A percentile compares a stretch with the other conserved stretches of the same genome.
Conservation (phyloP, 2,329 filamentous ascomycete species). For the Tolypocladium album region DNA sequence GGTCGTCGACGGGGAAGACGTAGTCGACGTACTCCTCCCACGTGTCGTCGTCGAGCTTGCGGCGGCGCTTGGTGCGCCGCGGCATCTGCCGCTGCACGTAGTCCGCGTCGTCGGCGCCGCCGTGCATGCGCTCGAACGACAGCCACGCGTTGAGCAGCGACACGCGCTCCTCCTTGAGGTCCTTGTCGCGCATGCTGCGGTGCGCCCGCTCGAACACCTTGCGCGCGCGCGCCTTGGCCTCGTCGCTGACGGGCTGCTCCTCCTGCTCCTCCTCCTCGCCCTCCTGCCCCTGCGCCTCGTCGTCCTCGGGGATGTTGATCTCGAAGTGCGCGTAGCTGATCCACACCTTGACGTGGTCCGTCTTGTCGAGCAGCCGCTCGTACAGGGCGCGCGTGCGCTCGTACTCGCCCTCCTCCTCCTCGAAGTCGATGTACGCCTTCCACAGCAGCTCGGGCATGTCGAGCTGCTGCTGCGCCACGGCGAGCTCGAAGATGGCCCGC, state of each 20-base stretch:
- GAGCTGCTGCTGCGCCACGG: conserved; percentile 67
- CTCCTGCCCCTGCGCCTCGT: conserved; percentile 29
- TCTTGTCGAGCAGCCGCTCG: conserved; percentile 84
- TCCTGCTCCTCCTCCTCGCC: conserved; percentile 49
- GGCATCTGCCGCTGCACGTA: conserved; percentile 91
- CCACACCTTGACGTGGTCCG: conserved; percentile 99
- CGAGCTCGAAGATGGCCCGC: conserved; percentile 85
- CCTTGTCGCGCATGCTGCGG: conserved; percentile 76
- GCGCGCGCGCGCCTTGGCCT: conserved; percentile 73
- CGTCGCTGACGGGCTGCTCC: conserved; percentile 64
- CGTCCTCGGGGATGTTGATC: conserved; percentile 78
- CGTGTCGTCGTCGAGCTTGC: conserved; percentile 81
- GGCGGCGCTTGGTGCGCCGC: conserved; percentile 80
- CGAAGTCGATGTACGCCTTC: conserved; percentile 98
- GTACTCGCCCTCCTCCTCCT: conserved; percentile 91
- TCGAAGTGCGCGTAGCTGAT: conserved; percentile 98
- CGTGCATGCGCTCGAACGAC: conserved; percentile 81
- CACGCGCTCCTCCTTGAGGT: conserved; percentile 90
- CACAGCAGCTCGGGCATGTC: conserved; percentile 98
- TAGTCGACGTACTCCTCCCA: conserved; percentile 97
- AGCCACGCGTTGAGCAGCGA: conserved; percentile 86
- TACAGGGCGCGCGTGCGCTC: conserved; percentile 73
- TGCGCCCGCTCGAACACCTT: conserved; percentile 78
- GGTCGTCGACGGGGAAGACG: conserved; percentile 91
- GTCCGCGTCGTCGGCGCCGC: conserved; percentile 61